phyloP scores from a whole-genome alignment of 495 filamentous ascomycete genomes.

The Talaromyces stipitatus region DNA sequence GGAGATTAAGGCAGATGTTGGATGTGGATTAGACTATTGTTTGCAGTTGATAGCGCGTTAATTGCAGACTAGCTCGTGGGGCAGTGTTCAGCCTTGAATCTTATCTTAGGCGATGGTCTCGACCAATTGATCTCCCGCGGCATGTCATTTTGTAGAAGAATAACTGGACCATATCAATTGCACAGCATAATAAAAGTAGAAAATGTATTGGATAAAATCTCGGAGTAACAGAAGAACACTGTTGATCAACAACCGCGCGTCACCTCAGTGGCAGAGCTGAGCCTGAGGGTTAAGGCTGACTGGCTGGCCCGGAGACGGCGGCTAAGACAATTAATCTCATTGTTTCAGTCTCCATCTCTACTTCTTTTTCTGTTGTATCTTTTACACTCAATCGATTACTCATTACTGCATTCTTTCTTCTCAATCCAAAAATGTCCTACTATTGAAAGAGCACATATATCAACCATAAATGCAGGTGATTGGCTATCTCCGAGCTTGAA shows the following conservation, averaged over 20 bases:
- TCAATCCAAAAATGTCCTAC: neutral
- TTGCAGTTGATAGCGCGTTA: neutral
- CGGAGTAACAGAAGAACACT: too few species aligned
- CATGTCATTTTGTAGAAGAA: neutral
- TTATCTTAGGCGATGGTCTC: neutral
- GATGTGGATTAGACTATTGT: neutral
- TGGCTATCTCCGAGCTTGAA: neutral
- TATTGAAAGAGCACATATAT: neutral
- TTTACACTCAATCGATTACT: neutral
- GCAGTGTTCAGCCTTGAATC: neutral
- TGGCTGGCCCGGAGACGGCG: neutral
- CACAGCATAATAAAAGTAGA: too few species aligned
- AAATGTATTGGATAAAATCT: too few species aligned
- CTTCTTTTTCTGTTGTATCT: neutral
- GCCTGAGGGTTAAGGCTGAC: neutral
- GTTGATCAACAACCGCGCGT: neutral
- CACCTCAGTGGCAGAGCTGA: neutral
- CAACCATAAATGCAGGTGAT: too few species aligned
- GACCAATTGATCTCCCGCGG: neutral
- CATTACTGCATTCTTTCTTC: neutral
- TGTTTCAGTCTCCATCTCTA: neutral
- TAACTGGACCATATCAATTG: neutral
- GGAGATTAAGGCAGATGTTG: slow-evolving; percentile 34
- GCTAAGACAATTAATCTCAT: neutral
- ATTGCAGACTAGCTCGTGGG: neutral